Conservation (phyloP, 768 basidiomycete genomes). For the Daedalea quercina region DNA sequence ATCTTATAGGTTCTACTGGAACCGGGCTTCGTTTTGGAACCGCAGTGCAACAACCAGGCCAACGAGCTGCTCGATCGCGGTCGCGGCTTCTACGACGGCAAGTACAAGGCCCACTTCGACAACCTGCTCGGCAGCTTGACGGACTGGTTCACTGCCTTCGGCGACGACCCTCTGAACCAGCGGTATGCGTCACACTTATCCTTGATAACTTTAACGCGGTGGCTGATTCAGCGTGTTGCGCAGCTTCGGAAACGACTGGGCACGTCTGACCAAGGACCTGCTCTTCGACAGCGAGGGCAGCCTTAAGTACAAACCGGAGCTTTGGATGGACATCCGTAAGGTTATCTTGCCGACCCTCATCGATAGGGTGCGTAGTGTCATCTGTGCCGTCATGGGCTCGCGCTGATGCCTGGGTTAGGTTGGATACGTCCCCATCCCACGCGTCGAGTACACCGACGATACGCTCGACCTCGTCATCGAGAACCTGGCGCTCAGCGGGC, state of each 20-base stretch:
- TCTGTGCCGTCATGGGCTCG: not conserved
- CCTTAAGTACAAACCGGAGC: conserved; percentile 79
- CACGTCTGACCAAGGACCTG: conserved; percentile 74
- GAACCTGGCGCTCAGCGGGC: conserved; percentile 83
- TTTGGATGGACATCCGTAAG: conserved; percentile 84
- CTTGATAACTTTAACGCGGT: too few species aligned
- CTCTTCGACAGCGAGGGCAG: conserved; percentile 76
- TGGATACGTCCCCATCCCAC: conserved; percentile 84
- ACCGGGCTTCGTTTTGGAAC: conserved; percentile 81
- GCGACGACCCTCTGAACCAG: conserved; percentile 77
- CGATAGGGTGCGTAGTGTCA: conserved; percentile 43
- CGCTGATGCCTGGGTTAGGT: conserved; percentile 31
- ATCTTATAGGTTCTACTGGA: conserved; percentile 57
- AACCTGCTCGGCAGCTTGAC: conserved; percentile 63
- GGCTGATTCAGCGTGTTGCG: not conserved
- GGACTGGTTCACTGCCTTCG: conserved; percentile 80
- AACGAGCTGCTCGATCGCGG: conserved; percentile 61
- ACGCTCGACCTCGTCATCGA: conserved; percentile 85
- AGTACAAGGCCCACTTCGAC: conserved; percentile 77
- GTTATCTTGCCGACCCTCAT: conserved; percentile 79
- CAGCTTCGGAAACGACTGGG: conserved; percentile 75
- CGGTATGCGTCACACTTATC: conserved; percentile 17
- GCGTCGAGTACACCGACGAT: conserved; percentile 90
- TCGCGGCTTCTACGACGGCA: conserved; percentile 67
- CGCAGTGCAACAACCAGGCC: conserved; percentile 62